Evolutionary conservation across 2,329 filamentous ascomycete species (phyloP), one percentile per base, ranked within the genome.

Genomic region (Apiospora marii): DNA sequence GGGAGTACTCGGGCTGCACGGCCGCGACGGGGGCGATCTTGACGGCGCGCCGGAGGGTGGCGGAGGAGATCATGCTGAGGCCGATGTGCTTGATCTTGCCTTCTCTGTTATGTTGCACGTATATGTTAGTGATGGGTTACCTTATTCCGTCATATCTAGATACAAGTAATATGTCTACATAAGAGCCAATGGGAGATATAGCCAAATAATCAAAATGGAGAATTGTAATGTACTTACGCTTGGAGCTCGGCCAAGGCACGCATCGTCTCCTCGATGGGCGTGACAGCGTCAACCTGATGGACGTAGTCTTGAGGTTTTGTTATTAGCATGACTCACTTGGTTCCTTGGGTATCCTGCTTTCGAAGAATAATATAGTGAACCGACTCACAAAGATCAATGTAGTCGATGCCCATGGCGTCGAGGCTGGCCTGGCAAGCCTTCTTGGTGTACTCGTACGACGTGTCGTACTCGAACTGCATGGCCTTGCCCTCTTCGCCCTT

Each of bases 61-160:
- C 10, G 30, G 58, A 64, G 4, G 67, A 68, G 41, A 68, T 34
- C 41, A 46, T 88, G 3, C 83, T 88, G 7, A 92, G 77, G 22
- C 90, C 90, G 7, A 92, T 80, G 78, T 89, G 82, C 72, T 85
- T 86, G 78, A 91, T 87, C 78, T 90, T 90, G 73, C 88, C 88
- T 75, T 87, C 85, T 4, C 79, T 44, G 2, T n/a, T 12, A 27
- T 1, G n/a, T 7, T 34, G 5, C 10, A 14, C 6, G 7, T 34
- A 4, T 19, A n/a, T 58, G 27, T 58, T 58, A 58, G 41, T 27
- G 16, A 4, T 8, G 34, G 14, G 22, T 12, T 14, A 14, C 27
- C 53, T 27, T 6, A 8, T 34, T 58, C 34, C 1, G 5, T 53
- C 12, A 7, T 48, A 6, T 14, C 4, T 53, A 6, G 24, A 16